These are phyloP conservation scores for Panaeolus papilionaceus DNA, from an alignment of 768 basidiomycete species.

Conservation along the genomic window DNA sequence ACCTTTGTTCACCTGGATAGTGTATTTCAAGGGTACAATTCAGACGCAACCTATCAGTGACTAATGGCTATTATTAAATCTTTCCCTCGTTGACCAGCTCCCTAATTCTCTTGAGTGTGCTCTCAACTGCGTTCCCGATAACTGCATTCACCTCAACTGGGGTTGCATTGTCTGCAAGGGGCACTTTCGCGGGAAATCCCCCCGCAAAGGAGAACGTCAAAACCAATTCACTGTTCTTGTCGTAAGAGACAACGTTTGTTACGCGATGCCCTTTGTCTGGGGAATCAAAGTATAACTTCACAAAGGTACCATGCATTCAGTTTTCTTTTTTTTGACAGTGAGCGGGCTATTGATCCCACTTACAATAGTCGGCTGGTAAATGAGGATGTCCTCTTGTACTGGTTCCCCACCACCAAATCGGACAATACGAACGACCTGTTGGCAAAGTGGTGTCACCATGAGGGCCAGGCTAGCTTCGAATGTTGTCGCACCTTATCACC, in stretches of 20 bases:
- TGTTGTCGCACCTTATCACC: conserved; percentile 22
- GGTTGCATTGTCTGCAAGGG: conserved; percentile 3
- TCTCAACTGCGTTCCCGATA: conserved; percentile 16
- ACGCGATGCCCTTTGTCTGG: conserved; percentile 14
- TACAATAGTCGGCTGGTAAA: conserved; percentile 19
- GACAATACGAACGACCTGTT: conserved; percentile 22
- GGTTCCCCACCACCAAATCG: conserved; percentile 16
- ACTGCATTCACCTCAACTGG: conserved; percentile 19
- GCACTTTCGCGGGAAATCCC: conserved; percentile 22
- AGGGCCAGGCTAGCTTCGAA: neutral
- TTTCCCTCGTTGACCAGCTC: conserved; percentile 21
- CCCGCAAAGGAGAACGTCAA: conserved; percentile 26
- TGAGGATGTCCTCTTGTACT: conserved; percentile 18
- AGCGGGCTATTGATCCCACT: conserved; percentile 3
- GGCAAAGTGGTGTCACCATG: neutral
- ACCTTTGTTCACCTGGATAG: too few relatives aligned
- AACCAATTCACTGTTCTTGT: conserved; percentile 22
- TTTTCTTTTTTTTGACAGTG: neutral
- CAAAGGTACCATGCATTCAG: neutral
- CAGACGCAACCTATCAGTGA: neutral
- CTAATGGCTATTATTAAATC: conserved; percentile 1
- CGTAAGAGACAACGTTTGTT: conserved; percentile 25
- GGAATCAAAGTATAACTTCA: conserved; percentile 23
- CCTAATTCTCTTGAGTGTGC: conserved; percentile 21
- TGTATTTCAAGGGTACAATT: too few relatives aligned